Evolutionary conservation across 1,284 basidiomycete genomes (phyloP).

Genomic region (Boletus holoroseus): DNA sequence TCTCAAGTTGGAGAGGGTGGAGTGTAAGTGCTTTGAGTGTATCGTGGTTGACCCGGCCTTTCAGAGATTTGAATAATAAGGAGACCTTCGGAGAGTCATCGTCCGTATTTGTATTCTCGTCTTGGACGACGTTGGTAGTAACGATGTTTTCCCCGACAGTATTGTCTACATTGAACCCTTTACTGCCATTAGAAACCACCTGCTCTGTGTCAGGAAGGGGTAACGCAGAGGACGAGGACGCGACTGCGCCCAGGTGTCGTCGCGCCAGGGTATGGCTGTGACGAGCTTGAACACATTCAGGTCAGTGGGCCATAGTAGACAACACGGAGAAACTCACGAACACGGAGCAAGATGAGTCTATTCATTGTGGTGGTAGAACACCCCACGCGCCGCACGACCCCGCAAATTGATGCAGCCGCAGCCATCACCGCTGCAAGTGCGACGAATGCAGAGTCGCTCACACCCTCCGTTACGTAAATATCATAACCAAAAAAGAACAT

Average conservation of each 20-base stretch:
- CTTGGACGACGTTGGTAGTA: neutral
- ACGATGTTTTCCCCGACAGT: neutral
- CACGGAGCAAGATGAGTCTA: neutral
- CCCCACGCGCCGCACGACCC: neutral
- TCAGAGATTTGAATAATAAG: slow-evolving; percentile 39
- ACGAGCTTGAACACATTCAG: slow-evolving; percentile 5
- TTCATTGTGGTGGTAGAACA: neutral
- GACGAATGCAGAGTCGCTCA: too few relatives aligned
- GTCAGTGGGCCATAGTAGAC: neutral
- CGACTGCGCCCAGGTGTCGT: slow-evolving; percentile 1
- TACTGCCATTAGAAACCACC: neutral
- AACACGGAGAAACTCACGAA: slow-evolving; percentile 16
- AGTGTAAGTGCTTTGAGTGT: slow-evolving; percentile 63
- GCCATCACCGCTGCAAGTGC: neutral
- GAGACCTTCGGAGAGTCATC: neutral
- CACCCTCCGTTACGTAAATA: neutral
- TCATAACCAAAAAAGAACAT: neutral
- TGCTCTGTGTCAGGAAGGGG: neutral
- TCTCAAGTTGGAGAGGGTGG: slow-evolving; percentile 65
- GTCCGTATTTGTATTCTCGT: neutral
- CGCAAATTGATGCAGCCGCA: neutral
- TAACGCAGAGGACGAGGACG: neutral
- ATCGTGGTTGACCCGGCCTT: slow-evolving; percentile 38
- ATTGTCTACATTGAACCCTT: neutral
- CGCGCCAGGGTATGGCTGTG: neutral